Evolutionary conservation across 2,329 filamentous ascomycete genomes (phyloP).

Genomic region (Lecanicillium sp.): DNA sequence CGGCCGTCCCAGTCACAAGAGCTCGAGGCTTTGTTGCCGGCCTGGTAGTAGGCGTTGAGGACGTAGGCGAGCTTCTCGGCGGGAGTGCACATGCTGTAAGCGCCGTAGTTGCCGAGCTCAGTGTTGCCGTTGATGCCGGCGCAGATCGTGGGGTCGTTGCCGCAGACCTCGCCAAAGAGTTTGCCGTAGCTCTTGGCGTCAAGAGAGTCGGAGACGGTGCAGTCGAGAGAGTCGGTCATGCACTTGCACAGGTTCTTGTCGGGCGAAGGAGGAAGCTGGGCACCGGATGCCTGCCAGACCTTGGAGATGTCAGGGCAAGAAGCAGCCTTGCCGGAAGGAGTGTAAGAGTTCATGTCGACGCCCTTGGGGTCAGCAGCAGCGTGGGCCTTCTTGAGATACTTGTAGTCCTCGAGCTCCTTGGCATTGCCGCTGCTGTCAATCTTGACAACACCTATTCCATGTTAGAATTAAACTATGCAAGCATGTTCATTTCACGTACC

Average conservation of each 20-base stretch:
- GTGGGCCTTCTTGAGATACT: conserved; percentile 64
- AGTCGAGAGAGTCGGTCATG: conserved; percentile 71
- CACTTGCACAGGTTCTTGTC: conserved; percentile 76
- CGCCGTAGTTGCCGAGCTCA: conserved; percentile 63
- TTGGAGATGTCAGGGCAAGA: conserved; percentile 62
- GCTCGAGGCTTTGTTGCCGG: conserved; percentile 43
- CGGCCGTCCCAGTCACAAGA: conserved; percentile 69
- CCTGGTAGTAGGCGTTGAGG: conserved; percentile 40
- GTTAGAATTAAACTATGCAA: neutral
- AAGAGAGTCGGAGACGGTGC: conserved; percentile 56
- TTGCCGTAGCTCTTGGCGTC: conserved; percentile 53
- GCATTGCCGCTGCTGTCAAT: conserved; percentile 51
- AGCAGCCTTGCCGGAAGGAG: conserved; percentile 62
- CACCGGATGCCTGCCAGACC: conserved; percentile 56
- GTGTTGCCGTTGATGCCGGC: conserved; percentile 62
- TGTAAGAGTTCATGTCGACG: conserved; percentile 63
- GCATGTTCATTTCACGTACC: conserved; percentile 41
- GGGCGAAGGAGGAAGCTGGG: conserved; percentile 72
- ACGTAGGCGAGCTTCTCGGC: conserved; percentile 63
- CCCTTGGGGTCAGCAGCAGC: conserved; percentile 59
- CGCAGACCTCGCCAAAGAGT: conserved; percentile 73
- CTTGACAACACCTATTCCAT: conserved; percentile 56
- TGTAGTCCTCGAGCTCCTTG: conserved; percentile 67
- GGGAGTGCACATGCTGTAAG: conserved; percentile 70
- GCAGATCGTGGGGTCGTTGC: conserved; percentile 50